phyloP scores from a whole-genome alignment of 345 rosid species.

The Hypericum perforatum region DNA sequence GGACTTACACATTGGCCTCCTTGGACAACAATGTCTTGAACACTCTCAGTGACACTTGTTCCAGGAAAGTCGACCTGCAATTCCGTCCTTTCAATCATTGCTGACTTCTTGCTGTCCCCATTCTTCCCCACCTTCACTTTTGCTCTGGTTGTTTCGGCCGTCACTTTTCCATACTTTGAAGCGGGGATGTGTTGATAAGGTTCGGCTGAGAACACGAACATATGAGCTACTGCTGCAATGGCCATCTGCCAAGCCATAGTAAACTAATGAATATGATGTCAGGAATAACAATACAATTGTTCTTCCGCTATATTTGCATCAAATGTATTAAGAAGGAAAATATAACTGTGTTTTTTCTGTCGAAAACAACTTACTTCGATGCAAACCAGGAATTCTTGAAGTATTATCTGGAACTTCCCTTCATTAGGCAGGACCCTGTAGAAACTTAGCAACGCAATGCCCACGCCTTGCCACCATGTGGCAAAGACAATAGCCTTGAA shows the following conservation, averaged over 20 bases:
- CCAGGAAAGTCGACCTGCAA: conserved; percentile 57
- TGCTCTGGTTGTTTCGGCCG: conserved; percentile 33
- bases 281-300: not conserved
- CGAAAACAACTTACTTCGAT: conserved; percentile 47
- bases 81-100: conserved; percentile 35
- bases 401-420: conserved; percentile 39
- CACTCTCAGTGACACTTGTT: conserved; percentile 67
- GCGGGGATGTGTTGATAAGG: conserved; percentile 42
- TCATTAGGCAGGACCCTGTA: conserved; percentile 50
- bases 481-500: conserved; percentile 90
- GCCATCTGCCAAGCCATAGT: conserved; percentile 49
- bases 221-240: conserved; percentile 69
- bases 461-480: conserved; percentile 97
- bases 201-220: conserved; percentile 58
- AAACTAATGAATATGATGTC: not conserved
- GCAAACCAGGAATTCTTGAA: conserved; percentile 80
- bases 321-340: not conserved
- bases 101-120: conserved; percentile 18
- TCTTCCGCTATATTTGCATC: not conserved
- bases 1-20: conserved; percentile 64
- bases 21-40: conserved; percentile 71
- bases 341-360: not conserved
- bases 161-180: conserved; percentile 25
- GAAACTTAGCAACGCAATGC: conserved; percentile 54
- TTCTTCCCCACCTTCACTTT: conserved; percentile 29